Base-by-base conservation (phyloP, 176 grass and related monocot species). In the Zizania latifolia region DNA sequence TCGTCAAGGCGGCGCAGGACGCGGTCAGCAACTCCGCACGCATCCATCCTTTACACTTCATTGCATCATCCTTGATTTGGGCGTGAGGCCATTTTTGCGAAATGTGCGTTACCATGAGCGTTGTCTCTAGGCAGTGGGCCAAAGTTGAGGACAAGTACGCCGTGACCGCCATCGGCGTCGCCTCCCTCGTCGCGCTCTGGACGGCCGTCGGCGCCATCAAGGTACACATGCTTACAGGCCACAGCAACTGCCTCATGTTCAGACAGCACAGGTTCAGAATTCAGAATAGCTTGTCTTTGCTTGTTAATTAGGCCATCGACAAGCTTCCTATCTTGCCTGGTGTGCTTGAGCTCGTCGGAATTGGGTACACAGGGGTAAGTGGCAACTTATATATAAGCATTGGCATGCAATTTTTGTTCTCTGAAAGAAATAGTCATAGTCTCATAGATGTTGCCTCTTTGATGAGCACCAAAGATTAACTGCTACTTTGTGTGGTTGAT, bases 111-210 rank as follows among this genome's bases (percentile, higher is more conserved):
- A 81, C 78, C 34, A 57, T 87, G 68, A 67, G 60, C 65, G 39
- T 79, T 87, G 72, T 82, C 53, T 89, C 76, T 94, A 85, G 91
- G 92, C 91, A 98, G 94, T 98, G 94, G 94, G 84, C 89, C 75
- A 88, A 86, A 94, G 87, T 98, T 76, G 94, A 98, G 22, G 94
- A 98, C 70, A 98, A 98, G 82, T 94, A 98, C 68, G 94, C 94
- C 35, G 88, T 94, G 61, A 75, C 84, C 71, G 55, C 91, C 56
- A 64, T 98, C 51, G 91, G 78, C 6, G 72, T 94, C 68, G 84
- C 74, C 8, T 79, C 75, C n/a, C 46, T 94, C 37, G 72, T 98
- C 61, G 94, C 69, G 44, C 89, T 98, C 66, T 94, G 94, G 94
- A 92, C 81, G 70, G 62, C 88, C 1, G 82, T 75, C 21, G 94